A percentile compares a stretch with the other conserved stretches of the same genome.
phyloP scores from a whole-genome alignment of 108 stramenopile species.

The Skeletonema marinoi region DNA sequence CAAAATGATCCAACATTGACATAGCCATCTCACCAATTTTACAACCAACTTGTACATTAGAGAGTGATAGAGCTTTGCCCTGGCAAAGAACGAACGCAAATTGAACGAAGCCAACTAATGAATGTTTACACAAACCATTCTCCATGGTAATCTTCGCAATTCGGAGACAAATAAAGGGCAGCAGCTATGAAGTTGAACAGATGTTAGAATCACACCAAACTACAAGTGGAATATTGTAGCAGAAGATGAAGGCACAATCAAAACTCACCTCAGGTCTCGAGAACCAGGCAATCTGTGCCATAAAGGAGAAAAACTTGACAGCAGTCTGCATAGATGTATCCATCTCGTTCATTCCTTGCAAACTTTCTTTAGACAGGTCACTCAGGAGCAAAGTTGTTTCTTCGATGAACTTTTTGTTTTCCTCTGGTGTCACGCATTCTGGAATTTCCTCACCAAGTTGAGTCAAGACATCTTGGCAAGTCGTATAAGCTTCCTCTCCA shows the following conservation, averaged over 20 bases:
- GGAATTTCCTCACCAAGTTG: constrained; percentile 1
- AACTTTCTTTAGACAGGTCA: neutral
- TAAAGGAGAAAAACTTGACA: neutral
- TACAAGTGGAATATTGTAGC: neutral
- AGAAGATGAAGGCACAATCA: neutral
- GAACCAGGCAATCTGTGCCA: neutral
- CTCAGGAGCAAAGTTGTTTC: neutral
- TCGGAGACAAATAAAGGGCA: neutral
- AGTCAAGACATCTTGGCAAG: constrained; percentile 5
- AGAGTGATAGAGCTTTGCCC: neutral
- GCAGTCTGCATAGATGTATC: neutral
- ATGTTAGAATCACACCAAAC: neutral
- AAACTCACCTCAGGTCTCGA: neutral
- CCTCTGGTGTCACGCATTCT: neutral
- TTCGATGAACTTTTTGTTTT: neutral
- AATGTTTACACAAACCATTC: constrained; percentile 5
- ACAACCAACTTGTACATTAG: neutral
- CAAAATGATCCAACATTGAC: neutral
- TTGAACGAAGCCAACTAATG: neutral
- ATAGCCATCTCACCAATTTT: neutral
- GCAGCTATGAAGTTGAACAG: neutral
- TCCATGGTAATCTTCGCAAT: neutral
- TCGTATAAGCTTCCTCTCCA: constrained; percentile 7
- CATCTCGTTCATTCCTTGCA: neutral
- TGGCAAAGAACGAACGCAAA: neutral